These are phyloP conservation scores for Arachis stenosperma DNA, from an alignment of 306 rosid genomes.

Conservation along the genomic window DNA sequence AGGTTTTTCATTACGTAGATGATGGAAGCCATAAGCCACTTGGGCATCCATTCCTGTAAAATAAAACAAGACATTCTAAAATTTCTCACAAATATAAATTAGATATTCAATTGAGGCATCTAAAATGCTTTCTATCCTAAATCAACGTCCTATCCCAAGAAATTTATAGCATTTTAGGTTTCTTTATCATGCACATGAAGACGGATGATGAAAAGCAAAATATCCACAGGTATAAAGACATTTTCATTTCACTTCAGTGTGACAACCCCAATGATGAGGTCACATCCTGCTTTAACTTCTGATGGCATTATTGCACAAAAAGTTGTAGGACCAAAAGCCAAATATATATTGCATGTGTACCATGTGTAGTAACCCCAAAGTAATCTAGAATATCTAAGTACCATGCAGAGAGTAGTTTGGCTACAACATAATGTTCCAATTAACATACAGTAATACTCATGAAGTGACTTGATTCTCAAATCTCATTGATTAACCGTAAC, in stretches of 20 bases:
- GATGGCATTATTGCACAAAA: slow-evolving; percentile 27
- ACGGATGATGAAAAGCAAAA: slow-evolving; percentile 19
- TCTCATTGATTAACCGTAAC: slow-evolving; percentile 22
- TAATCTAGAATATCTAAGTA: slow-evolving; percentile 18
- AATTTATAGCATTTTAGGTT: neutral
- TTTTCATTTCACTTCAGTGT: slow-evolving; percentile 33
- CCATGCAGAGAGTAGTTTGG: slow-evolving; percentile 27
- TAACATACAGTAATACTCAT: slow-evolving; percentile 28
- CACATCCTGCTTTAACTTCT: slow-evolving; percentile 28
- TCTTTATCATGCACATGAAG: slow-evolving; percentile 9
- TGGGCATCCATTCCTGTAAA: slow-evolving; percentile 97
- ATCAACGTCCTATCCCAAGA: slow-evolving; percentile 27
- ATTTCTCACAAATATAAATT: slow-evolving; percentile 14
- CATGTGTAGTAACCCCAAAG: slow-evolving; percentile 31
- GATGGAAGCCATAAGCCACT: slow-evolving; percentile 97
- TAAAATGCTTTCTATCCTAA: slow-evolving; percentile 13
- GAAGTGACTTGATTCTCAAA: slow-evolving; percentile 23
- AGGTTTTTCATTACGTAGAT: slow-evolving; percentile 88
- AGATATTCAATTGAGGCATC: slow-evolving; percentile 20
- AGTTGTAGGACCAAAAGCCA: slow-evolving; percentile 25
- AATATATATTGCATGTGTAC: slow-evolving; percentile 12
- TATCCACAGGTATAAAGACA: neutral
- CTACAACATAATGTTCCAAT: slow-evolving; percentile 20
- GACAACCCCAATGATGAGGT: slow-evolving; percentile 19
- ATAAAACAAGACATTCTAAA: slow-evolving; percentile 33